These are phyloP conservation scores for Globisporangium middletonii DNA, from an alignment of 352 stramenopile species.

Conservation along the genomic window DNA sequence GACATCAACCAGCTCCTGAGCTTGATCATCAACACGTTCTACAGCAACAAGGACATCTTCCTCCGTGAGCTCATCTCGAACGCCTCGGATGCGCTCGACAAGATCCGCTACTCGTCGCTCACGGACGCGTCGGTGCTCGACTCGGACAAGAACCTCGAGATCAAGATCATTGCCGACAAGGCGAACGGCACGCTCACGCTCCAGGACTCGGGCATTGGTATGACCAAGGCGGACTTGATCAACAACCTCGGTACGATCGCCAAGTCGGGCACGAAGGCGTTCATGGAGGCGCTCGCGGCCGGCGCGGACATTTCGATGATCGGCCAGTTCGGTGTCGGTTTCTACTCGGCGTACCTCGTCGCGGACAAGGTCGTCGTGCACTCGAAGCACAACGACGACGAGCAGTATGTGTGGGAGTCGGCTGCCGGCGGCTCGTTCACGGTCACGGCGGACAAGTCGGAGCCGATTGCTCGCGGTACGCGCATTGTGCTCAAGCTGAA, in stretches of 20 bases:
- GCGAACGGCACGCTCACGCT: conserved; percentile 99
- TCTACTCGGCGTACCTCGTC: conserved; percentile 99
- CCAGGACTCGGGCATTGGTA: conserved; percentile 98
- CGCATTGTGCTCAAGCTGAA: conserved; percentile 97
- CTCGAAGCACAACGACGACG: conserved; percentile 99
- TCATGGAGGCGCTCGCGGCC: conserved; percentile 98
- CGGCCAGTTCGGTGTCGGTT: conserved; percentile 99
- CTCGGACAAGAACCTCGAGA: conserved; percentile 96
- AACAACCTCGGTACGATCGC: conserved; percentile 99
- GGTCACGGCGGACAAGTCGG: conserved; percentile 87
- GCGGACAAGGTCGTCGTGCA: conserved; percentile 98
- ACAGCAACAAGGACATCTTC: conserved; percentile 99
- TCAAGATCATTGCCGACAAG: conserved; percentile 99
- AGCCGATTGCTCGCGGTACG: conserved; percentile 89
- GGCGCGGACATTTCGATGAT: conserved; percentile 99
- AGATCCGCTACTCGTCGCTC: conserved; percentile 96
- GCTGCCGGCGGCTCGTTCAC: conserved; percentile 97
- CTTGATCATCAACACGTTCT: conserved; percentile 99
- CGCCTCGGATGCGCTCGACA: conserved; percentile 95
- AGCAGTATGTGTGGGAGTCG: conserved; percentile 97
- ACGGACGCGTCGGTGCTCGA: conserved; percentile 96
- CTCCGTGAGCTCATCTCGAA: conserved; percentile 96
- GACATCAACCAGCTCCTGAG: conserved; percentile 99
- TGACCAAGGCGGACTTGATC: conserved; percentile 99
- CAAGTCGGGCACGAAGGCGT: conserved; percentile 99